phyloP scores from a whole-genome alignment of 768 basidiomycete species.

The Panaeolus papilionaceus region DNA sequence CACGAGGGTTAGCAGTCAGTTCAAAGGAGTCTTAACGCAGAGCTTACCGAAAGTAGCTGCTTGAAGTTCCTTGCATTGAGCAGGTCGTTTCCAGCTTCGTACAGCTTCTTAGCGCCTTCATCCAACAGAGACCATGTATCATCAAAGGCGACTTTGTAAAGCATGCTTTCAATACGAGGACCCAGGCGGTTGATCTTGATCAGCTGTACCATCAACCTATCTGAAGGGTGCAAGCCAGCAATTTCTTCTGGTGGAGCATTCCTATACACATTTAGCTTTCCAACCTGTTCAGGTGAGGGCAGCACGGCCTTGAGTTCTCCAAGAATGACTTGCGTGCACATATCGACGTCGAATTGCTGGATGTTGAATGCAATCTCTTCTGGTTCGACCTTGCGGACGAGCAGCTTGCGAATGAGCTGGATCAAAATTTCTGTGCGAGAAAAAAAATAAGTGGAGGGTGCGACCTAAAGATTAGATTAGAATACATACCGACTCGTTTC shows the following conservation, averaged over 20 bases:
- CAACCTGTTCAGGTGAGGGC: constrained; percentile 91
- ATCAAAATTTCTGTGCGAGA: constrained; percentile 82
- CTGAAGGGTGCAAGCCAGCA: constrained; percentile 88
- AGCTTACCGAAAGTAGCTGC: constrained; percentile 80
- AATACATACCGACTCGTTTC: constrained; percentile 86
- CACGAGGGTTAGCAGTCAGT: not conserved
- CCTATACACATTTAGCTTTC: constrained; percentile 89
- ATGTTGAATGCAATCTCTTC: constrained; percentile 88
- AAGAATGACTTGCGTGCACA: constrained; percentile 90
- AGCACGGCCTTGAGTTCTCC: constrained; percentile 87
- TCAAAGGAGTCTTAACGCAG: not conserved
- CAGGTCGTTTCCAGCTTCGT: constrained; percentile 80
- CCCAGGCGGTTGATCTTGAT: constrained; percentile 92
- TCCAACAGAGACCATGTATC: constrained; percentile 85
- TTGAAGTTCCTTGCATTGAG: constrained; percentile 88
- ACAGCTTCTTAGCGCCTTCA: constrained; percentile 85
- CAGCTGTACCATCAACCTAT: constrained; percentile 95
- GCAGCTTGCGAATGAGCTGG: constrained; percentile 81
- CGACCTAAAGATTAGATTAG: not conserved
- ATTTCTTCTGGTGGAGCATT: constrained; percentile 89
- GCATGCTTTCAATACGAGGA: constrained; percentile 94
- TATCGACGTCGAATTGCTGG: constrained; percentile 83
- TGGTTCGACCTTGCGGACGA: constrained; percentile 81
- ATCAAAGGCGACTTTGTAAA: constrained; percentile 88
- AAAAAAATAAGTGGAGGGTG: constrained; percentile 5